These are phyloP conservation scores for Arthrobotrys conoides DNA, from an alignment of 2,329 filamentous ascomycete genomes.

Conservation along the genomic window DNA sequence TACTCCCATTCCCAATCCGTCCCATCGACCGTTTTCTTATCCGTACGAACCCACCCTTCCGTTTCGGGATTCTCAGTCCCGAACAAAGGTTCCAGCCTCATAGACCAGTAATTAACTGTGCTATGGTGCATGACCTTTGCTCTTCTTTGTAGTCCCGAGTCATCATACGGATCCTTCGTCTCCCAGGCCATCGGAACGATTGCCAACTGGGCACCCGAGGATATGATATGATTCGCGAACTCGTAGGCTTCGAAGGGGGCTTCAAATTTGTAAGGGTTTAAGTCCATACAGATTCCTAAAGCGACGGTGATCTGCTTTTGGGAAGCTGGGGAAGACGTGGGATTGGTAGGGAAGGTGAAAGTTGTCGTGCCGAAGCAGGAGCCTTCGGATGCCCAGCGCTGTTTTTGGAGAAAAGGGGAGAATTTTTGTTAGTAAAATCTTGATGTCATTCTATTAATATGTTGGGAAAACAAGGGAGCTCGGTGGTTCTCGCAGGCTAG, in stretches of 20 bases:
- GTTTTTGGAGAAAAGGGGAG: slow-evolving; percentile 15
- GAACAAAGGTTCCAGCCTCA: slow-evolving; percentile 77
- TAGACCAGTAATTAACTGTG: slow-evolving; percentile 82
- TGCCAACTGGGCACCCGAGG: slow-evolving; percentile 74
- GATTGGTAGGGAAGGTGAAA: slow-evolving; percentile 65
- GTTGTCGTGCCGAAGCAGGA: slow-evolving; percentile 67
- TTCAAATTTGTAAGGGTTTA: slow-evolving; percentile 72
- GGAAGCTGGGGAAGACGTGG: slow-evolving; percentile 64
- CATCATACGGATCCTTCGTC: slow-evolving; percentile 71
- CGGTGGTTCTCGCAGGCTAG: neutral
- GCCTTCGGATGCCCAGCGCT: slow-evolving; percentile 66
- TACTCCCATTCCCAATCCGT: slow-evolving; percentile 22
- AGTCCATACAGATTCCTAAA: slow-evolving; percentile 69
- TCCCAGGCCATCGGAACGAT: slow-evolving; percentile 85
- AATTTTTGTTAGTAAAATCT: neutral
- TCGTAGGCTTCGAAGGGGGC: slow-evolving; percentile 71
- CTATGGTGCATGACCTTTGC: slow-evolving; percentile 67
- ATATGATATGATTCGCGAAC: slow-evolving; percentile 73
- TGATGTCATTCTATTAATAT: neutral
- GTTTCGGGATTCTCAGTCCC: slow-evolving; percentile 64
- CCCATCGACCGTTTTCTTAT: slow-evolving; percentile 33
- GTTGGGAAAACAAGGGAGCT: neutral
- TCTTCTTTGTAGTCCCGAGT: neutral
- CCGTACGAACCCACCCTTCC: slow-evolving; percentile 6
- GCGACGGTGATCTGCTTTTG: slow-evolving; percentile 42